Percentiles rank a stretch among this genome's conserved stretches.
phyloP scores from a whole-genome alignment of 768 basidiomycete species.

The Trametes punicea region DNA sequence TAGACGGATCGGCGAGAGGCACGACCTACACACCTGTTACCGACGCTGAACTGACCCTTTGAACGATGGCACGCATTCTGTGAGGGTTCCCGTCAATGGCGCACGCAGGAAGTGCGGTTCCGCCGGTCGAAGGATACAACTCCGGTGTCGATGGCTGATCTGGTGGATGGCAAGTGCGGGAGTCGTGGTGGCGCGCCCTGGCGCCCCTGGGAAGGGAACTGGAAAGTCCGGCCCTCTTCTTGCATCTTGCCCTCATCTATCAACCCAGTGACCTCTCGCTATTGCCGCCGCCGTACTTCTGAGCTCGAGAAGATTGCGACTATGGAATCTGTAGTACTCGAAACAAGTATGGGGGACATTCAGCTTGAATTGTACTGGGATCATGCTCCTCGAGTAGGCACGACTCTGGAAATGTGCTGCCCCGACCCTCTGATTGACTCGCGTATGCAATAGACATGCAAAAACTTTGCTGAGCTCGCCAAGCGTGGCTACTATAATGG shows the following conservation, averaged over 20 bases:
- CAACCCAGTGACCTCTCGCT: constrained; percentile 15
- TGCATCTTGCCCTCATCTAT: constrained; percentile 14
- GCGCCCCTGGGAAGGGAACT: constrained; percentile 9
- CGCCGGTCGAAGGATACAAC: not conserved
- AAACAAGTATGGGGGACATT: constrained; percentile 84
- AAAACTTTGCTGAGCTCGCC: constrained; percentile 92
- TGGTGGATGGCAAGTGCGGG: constrained; percentile 7
- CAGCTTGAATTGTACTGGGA: constrained; percentile 91
- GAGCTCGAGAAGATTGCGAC: not conserved
- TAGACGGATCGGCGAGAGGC: not conserved
- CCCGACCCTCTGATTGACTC: constrained; percentile 13
- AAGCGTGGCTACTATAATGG: constrained; percentile 92
- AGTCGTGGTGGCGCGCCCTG: constrained; percentile 3
- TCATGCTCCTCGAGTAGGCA: constrained; percentile 71
- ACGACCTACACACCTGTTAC: constrained; percentile 55
- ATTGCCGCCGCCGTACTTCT: constrained; percentile 3
- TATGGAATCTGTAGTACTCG: constrained; percentile 63
- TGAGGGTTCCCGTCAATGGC: not conserved
- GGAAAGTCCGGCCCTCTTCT: not conserved
- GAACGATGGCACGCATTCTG: constrained; percentile 80
- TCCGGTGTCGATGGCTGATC: not conserved
- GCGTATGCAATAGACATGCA: constrained; percentile 66
- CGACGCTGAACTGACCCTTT: constrained; percentile 81
- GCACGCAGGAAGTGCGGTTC: not conserved
- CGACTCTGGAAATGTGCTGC: not conserved